Evolutionary conservation across 2,329 filamentous ascomycete genomes (phyloP).

Genomic region (Myriosclerotinia scirpicola): DNA sequence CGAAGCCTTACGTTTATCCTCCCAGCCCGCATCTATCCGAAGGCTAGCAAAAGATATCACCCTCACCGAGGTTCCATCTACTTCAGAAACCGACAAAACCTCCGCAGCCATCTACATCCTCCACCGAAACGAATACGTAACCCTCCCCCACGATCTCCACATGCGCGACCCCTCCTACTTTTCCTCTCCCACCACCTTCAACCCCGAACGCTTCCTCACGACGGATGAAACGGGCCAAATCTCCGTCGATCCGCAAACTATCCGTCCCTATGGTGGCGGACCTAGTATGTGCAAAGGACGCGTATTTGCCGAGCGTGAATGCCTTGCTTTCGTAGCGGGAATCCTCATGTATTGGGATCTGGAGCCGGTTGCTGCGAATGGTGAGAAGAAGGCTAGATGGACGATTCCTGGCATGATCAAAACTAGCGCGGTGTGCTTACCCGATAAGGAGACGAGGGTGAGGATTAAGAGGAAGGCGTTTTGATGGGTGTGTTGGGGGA

Average conservation of each 20-base stretch:
- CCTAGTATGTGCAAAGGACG: conserved; percentile 51
- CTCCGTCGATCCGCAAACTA: conserved; percentile 37
- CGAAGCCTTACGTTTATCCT: conserved; percentile 48
- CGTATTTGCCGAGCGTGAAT: conserved; percentile 51
- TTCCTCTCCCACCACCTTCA: conserved; percentile 44
- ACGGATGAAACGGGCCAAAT: conserved; percentile 7
- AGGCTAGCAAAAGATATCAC: conserved; percentile 44
- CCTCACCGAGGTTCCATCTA: conserved; percentile 29
- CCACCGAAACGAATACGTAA: conserved; percentile 45
- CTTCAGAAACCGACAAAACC: conserved; percentile 35
- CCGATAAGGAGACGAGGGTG: conserved; percentile 53
- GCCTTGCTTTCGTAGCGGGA: conserved; percentile 51
- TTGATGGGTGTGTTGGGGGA: conserved; percentile 27
- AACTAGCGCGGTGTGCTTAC: conserved; percentile 51
- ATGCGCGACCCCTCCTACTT: conserved; percentile 46
- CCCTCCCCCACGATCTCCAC: conserved; percentile 47
- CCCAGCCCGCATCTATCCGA: conserved; percentile 46
- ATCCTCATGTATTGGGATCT: conserved; percentile 59
- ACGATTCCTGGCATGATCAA: conserved; percentile 51
- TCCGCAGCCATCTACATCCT: conserved; percentile 45
- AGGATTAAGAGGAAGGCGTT: conserved; percentile 48
- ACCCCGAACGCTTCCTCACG: conserved; percentile 48
- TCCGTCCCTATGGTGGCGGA: conserved; percentile 52
- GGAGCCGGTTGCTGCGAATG: conserved; percentile 45
- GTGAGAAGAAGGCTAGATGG: conserved; percentile 43